Percentiles rank a stretch among this genome's conserved stretches.
Evolutionary conservation across 768 basidiomycete genomes (phyloP).

Genomic region (Trametes cingulata): DNA sequence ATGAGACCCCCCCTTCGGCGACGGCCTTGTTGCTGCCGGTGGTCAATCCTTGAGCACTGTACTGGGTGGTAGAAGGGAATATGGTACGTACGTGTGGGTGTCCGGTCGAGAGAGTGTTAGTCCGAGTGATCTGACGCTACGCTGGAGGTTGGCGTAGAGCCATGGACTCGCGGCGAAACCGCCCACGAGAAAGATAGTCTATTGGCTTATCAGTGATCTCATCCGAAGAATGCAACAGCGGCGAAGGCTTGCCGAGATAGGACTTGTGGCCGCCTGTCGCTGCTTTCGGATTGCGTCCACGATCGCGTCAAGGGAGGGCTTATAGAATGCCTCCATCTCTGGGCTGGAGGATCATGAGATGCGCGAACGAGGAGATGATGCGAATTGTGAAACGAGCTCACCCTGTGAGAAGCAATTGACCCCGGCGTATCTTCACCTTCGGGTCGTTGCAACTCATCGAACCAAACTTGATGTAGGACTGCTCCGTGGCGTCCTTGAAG

Average conservation of each 20-base stretch:
- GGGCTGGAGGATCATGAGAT: conserved; percentile 17
- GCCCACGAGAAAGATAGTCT: conserved; percentile 81
- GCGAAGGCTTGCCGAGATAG: not conserved
- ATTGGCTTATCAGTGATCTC: conserved; percentile 21
- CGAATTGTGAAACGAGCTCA: conserved; percentile 19
- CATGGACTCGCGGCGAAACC: conserved; percentile 83
- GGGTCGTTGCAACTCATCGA: conserved; percentile 42
- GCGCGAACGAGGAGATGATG: not conserved
- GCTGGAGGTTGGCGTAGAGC: conserved; percentile 72
- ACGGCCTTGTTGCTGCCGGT: conserved; percentile 55
- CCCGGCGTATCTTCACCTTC: conserved; percentile 39
- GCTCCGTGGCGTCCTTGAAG: conserved; percentile 42
- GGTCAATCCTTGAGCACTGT: conserved; percentile 10
- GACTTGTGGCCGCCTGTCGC: not conserved
- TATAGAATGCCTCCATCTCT: conserved; percentile 46
- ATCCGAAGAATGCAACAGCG: no score
- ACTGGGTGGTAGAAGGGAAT: not conserved
- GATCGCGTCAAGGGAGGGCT: conserved; percentile 44
- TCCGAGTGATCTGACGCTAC: conserved; percentile 51
- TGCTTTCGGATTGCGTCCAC: conserved; percentile 25
- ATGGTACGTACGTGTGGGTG: conserved; percentile 59
- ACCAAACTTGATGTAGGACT: conserved; percentile 46
- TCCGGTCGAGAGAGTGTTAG: conserved; percentile 73
- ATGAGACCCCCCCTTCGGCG: conserved; percentile 50
- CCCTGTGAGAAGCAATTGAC: conserved; percentile 44